Evolutionary conservation across 1,284 basidiomycete genomes (phyloP).

Genomic region (Volvariella volvacea): DNA sequence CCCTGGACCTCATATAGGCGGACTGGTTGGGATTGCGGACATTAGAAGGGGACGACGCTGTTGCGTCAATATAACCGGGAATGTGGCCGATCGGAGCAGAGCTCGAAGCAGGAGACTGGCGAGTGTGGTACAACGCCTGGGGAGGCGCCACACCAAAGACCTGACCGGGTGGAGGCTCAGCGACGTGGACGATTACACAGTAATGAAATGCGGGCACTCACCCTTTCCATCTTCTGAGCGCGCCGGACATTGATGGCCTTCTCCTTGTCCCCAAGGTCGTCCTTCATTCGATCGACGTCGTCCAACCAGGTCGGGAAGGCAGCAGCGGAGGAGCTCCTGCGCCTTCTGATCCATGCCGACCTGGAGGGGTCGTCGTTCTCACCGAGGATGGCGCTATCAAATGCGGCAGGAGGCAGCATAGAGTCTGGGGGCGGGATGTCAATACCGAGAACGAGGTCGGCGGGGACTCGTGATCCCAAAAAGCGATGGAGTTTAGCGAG

Average conservation of each 20-base stretch:
- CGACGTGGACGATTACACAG: conserved; percentile 5
- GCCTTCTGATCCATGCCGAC: conserved; percentile 39
- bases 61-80: not conserved
- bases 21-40: conserved; percentile 41
- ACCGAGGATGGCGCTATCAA: conserved; percentile 8
- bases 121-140: conserved; percentile 64
- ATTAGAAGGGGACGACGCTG: conserved; percentile 5
- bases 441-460: conserved; percentile 55
- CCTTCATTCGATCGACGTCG: conserved; percentile 55
- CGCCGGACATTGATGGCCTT: conserved; percentile 72
- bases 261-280: conserved; percentile 60
- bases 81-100: conserved; percentile 2
- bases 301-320: conserved; percentile 41
- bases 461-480: conserved; percentile 69
- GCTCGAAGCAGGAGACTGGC: conserved; percentile 34
- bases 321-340: conserved; percentile 50
- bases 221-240: conserved; percentile 82
- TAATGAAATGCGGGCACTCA: conserved; percentile 20
- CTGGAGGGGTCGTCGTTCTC: conserved; percentile 14
- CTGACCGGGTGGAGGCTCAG: conserved; percentile 27
- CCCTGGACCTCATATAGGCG: conserved; percentile 37
- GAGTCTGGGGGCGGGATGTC: conserved; percentile 24
- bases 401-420: conserved; percentile 31
- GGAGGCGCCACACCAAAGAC: conserved; percentile 76
- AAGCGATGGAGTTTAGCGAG: conserved; percentile 75